Evolutionary conservation across 495 filamentous ascomycete species (phyloP).

Genomic region (Neurospora sp.): DNA sequence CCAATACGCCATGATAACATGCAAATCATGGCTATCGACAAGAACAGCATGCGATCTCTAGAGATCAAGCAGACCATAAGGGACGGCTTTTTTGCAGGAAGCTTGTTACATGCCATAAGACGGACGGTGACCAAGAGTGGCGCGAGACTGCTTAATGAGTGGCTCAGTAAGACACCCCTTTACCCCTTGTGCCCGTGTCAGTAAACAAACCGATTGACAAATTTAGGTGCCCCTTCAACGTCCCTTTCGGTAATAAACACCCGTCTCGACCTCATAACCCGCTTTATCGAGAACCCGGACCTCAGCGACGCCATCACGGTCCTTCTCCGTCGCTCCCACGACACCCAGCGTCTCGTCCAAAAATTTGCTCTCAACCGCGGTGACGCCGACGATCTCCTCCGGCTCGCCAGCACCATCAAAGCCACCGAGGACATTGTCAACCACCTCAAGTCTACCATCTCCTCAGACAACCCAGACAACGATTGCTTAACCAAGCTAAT

Average conservation of each 20-base stretch:
- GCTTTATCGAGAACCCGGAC: slow-evolving; percentile 50
- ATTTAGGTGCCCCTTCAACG: slow-evolving; percentile 66
- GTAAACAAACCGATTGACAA: slow-evolving; percentile 4
- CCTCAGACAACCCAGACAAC: neutral
- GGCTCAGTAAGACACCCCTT: slow-evolving; percentile 52
- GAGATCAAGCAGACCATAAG: slow-evolving; percentile 80
- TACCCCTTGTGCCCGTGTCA: neutral
- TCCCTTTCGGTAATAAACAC: slow-evolving; percentile 68
- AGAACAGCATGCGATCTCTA: slow-evolving; percentile 75
- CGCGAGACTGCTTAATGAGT: slow-evolving; percentile 65
- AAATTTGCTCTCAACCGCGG: slow-evolving; percentile 86
- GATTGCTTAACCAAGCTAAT: slow-evolving; percentile 44
- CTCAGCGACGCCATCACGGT: slow-evolving; percentile 56
- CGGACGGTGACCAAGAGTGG: slow-evolving; percentile 87
- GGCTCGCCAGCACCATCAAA: slow-evolving; percentile 68
- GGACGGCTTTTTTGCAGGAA: slow-evolving; percentile 66
- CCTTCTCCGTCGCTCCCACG: slow-evolving; percentile 67
- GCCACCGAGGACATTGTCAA: slow-evolving; percentile 60
- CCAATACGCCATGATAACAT: slow-evolving; percentile 60
- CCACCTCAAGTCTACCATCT: slow-evolving; percentile 19
- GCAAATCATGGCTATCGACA: slow-evolving; percentile 84
- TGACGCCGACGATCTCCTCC: slow-evolving; percentile 87
- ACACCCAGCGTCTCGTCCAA: slow-evolving; percentile 82
- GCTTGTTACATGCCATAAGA: slow-evolving; percentile 78
- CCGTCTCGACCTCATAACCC: slow-evolving; percentile 71